Conservation (phyloP, 495 filamentous ascomycete genomes). For the Penicillium waksmanii region DNA sequence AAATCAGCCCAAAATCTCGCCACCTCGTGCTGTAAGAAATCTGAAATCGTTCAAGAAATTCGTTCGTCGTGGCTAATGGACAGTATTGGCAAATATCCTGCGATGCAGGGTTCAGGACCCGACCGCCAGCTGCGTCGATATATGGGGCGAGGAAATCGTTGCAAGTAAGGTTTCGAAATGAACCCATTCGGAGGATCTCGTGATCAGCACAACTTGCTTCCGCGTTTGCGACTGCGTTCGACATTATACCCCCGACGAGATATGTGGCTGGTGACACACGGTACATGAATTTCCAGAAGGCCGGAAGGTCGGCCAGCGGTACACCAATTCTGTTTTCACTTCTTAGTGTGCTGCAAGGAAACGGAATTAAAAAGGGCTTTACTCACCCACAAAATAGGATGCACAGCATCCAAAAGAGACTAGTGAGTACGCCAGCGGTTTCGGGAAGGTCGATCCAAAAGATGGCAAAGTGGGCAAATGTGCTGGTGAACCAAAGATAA, state of each 20-base stretch:
- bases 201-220: conserved; percentile 36
- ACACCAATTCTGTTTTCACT: conserved; percentile 53
- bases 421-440: neutral
- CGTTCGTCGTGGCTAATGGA: conserved; percentile 31
- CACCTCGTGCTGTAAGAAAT: conserved; percentile 38
- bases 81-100: conserved; percentile 36
- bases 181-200: conserved; percentile 34
- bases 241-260: conserved; percentile 46
- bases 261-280: conserved; percentile 49
- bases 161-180: conserved; percentile 38
- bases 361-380: conserved; percentile 43
- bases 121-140: conserved; percentile 17
- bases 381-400: conserved; percentile 24
- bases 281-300: conserved; percentile 56
- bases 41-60: conserved; percentile 30
- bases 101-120: conserved; percentile 35
- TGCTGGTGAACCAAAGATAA: conserved; percentile 3
- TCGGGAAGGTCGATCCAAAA: neutral
- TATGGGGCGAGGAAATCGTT: conserved; percentile 32
- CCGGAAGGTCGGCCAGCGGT: conserved; percentile 35
- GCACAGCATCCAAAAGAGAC: conserved; percentile 7
- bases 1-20: conserved; percentile 46
- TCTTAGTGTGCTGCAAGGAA: conserved; percentile 16
- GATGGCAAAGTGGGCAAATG: conserved; percentile 9
- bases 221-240: conserved; percentile 35